Evolutionary conservation across 1,284 basidiomycete genomes (phyloP).

Genomic region (Amanita bisporigera): DNA sequence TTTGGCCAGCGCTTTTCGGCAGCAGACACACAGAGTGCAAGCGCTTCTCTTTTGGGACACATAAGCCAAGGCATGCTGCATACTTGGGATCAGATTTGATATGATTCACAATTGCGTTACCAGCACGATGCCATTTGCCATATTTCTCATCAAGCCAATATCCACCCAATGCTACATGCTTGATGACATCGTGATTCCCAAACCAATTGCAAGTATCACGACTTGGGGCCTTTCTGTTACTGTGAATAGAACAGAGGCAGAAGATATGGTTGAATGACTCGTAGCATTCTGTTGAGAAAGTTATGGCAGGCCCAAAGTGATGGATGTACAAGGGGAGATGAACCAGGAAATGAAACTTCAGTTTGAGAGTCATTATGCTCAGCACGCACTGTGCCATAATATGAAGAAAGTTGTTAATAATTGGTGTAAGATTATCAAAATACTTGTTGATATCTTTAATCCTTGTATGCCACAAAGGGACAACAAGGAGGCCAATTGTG

Average conservation of each 20-base stretch:
- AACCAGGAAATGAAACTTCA: conserved; percentile 45
- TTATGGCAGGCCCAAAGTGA: conserved; percentile 42
- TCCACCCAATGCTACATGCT: background rate
- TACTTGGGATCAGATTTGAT: background rate
- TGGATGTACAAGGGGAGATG: conserved; percentile 41
- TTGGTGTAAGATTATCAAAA: conserved; percentile 33
- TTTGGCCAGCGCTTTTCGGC: no score
- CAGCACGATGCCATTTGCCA: background rate
- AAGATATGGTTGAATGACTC: conserved; percentile 50
- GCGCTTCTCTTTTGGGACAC: conserved; percentile 4
- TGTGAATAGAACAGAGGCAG: conserved; percentile 40
- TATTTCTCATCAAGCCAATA: background rate
- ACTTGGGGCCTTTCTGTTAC: conserved; percentile 47
- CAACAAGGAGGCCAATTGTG: conserved; percentile 40
- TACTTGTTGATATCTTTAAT: conserved; percentile 44
- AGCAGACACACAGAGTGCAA: background rate
- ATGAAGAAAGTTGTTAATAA: conserved; percentile 43
- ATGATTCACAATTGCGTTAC: background rate
- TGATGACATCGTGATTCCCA: background rate
- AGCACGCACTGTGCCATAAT: conserved; percentile 38
- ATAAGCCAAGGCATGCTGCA: background rate
- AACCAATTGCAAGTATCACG: conserved; percentile 33
- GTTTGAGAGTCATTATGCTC: conserved; percentile 36
- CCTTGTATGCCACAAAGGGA: conserved; percentile 44
- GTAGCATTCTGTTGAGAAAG: conserved; percentile 44